phyloP scores from a whole-genome alignment of 78 protist genomes.

The Emiliania huxleyi region DNA sequence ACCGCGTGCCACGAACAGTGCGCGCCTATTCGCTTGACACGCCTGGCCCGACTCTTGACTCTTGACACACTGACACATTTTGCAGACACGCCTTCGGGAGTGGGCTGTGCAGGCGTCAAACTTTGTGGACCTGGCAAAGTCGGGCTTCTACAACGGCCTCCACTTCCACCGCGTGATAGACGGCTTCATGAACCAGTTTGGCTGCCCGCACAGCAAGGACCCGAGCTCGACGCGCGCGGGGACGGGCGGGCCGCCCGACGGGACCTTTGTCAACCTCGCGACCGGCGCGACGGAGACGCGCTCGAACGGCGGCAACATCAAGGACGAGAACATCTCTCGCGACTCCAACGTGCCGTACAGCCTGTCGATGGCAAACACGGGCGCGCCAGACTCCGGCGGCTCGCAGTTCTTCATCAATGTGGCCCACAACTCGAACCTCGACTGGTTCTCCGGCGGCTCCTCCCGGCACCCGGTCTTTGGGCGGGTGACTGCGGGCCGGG shows the following conservation, averaged over 20 bases:
- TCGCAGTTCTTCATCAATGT: neutral
- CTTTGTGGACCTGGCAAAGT: neutral
- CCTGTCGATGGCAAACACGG: slow-evolving; percentile 31
- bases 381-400: slow-evolving; percentile 20
- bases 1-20: neutral
- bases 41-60: too few relatives aligned
- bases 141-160: slow-evolving; percentile 36
- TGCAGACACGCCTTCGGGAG: too few relatives aligned
- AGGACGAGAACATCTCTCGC: neutral
- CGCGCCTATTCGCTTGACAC: too few relatives aligned
- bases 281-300: neutral
- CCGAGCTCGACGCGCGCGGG: neutral
- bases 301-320: neutral
- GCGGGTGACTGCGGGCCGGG: neutral
- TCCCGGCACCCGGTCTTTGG: neutral
- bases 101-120: too few relatives aligned
- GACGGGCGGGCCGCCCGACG: slow-evolving; percentile 28
- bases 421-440: slow-evolving; percentile 21
- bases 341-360: neutral
- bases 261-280: neutral
- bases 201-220: slow-evolving; percentile 35
- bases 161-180: slow-evolving; percentile 35
- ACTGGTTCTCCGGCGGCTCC: neutral
- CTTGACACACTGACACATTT: too few relatives aligned
- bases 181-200: neutral